These are phyloP conservation scores for Nepenthes gracilis DNA, from an alignment of 148 eudicot species.

Conservation along the genomic window DNA sequence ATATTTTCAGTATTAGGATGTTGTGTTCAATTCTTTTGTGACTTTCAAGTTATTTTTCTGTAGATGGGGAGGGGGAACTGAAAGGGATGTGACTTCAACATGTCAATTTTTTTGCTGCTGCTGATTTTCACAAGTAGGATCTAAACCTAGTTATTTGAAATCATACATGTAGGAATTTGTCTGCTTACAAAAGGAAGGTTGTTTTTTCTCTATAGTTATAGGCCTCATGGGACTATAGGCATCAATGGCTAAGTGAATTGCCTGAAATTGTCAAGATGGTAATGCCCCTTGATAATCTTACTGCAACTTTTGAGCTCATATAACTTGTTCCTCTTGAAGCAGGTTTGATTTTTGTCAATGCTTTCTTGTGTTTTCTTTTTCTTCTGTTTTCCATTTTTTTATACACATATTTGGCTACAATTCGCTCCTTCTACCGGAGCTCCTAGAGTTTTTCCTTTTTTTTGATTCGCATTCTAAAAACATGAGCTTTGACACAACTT, in stretches of 20 bases:
- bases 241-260: constrained; percentile 44
- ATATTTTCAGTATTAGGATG: too few relatives aligned
- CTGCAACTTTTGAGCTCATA: constrained; percentile 53
- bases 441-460: too few relatives aligned
- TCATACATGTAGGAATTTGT: constrained; percentile 45
- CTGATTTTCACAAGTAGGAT: constrained; percentile 53
- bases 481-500: too few relatives aligned
- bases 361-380: not conserved
- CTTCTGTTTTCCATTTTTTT: not conserved
- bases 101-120: not conserved
- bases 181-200: constrained; percentile 59
- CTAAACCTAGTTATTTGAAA: constrained; percentile 49
- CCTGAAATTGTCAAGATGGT: constrained; percentile 64
- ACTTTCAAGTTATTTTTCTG: not conserved
- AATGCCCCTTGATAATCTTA: constrained; percentile 65
- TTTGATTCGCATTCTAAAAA: too few relatives aligned
- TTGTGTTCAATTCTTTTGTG: too few relatives aligned
- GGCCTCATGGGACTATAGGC: constrained; percentile 67
- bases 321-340: constrained; percentile 57
- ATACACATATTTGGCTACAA: too few relatives aligned
- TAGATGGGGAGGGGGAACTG: constrained; percentile 29
- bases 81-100: constrained; percentile 8
- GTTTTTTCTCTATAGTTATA: constrained; percentile 52
- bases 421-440: too few relatives aligned
- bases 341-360: constrained; percentile 23